These are phyloP conservation scores for Eucalyptus dawsonii DNA, from an alignment of 345 rosid species.

Conservation along the genomic window DNA sequence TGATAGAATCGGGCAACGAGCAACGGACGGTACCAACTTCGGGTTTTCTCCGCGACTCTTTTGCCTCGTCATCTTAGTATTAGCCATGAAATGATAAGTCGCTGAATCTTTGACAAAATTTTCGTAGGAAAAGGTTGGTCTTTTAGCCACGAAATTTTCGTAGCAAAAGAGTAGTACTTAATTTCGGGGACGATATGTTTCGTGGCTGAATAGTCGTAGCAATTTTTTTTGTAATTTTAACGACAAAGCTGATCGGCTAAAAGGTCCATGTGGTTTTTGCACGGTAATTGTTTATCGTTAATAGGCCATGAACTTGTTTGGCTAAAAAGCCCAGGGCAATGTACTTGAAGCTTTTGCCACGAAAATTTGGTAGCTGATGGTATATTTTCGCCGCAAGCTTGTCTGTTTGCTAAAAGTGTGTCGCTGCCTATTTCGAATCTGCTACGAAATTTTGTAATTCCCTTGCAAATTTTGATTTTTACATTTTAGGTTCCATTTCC, in stretches of 20 bases:
- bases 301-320: no score
- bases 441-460: no score
- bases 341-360: no score
- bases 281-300: neutral
- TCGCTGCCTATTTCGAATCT: no score
- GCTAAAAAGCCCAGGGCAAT: no score
- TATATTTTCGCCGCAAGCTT: no score
- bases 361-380: no score
- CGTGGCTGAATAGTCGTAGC: neutral
- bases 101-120: neutral
- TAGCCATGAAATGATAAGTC: neutral
- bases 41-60: neutral
- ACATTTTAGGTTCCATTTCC: no score
- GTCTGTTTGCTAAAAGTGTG: no score
- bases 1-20: neutral
- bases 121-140: neutral
- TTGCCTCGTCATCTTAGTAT: neutral
- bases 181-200: neutral
- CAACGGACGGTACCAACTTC: neutral
- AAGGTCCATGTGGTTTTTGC: neutral
- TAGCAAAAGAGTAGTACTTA: neutral
- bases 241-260: neutral
- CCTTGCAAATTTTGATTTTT: no score
- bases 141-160: neutral
- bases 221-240: neutral